phyloP scores from a whole-genome alignment of 352 stramenopile genomes.

The Phytophthora pistaciae region DNA sequence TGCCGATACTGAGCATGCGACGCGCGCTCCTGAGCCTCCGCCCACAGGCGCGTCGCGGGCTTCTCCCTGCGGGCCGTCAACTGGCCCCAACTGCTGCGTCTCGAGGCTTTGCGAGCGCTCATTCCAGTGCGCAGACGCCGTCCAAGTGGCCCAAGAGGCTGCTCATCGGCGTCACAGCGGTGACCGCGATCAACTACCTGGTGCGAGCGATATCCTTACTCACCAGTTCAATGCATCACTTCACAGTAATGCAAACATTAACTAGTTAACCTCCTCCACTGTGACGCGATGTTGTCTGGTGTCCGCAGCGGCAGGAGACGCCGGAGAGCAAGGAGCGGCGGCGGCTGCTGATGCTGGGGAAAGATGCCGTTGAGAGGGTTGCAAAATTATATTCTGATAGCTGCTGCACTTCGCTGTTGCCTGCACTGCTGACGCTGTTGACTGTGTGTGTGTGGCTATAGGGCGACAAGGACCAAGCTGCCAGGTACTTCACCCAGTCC shows the following conservation, averaged over 20 bases:
- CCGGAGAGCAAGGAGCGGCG: background rate
- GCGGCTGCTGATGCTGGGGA: slow-evolving; percentile 2
- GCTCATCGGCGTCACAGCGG: background rate
- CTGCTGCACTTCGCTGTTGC: background rate
- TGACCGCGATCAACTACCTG: slow-evolving; percentile 1
- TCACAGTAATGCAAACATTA: too few relatives aligned
- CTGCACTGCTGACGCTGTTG: background rate
- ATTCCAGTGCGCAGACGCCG: background rate
- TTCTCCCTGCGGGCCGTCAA: background rate
- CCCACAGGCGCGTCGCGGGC: background rate
- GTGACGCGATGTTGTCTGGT: background rate
- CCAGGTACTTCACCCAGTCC: slow-evolving; percentile 5
- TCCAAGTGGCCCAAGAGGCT: slow-evolving; percentile 15
- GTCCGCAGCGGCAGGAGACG: background rate
- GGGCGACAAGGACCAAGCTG: slow-evolving; percentile 14
- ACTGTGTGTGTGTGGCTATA: background rate
- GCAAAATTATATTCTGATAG: background rate
- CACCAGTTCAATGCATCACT: too few relatives aligned
- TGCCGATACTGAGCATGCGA: background rate
- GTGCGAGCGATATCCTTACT: background rate
- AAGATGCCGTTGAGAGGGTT: background rate
- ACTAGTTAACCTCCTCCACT: too few relatives aligned
- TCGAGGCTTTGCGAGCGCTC: slow-evolving; percentile 8
- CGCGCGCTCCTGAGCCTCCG: background rate
- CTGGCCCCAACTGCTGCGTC: background rate